Evolutionary conservation across 2,329 filamentous ascomycete genomes (phyloP), one percentile per base, ranked within the genome.

Genomic region (Scorias spongiosa): DNA sequence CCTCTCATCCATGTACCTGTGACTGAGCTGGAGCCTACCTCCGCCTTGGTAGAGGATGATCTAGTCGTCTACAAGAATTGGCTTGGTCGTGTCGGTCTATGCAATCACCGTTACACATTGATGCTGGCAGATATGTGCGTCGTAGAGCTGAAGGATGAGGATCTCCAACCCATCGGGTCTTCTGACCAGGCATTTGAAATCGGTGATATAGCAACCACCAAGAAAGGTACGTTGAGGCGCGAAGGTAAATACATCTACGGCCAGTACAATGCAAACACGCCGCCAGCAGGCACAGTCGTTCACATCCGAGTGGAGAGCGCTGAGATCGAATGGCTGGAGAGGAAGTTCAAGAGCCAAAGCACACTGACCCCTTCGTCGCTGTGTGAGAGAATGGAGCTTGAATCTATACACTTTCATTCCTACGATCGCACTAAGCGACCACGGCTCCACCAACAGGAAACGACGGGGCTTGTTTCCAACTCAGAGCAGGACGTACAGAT

Each of bases 41-140:
- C 55, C 14, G 42, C 46, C 59, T 70, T 40, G 69, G 54, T 62
- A 5, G 67, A 70, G 47, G 71, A 71, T 4, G 70, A 74, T 42
- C 62, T 72, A 29, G 62, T 78, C 17, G 62, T 76, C 10, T 74
- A 71, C 53, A 62, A 68, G 14, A 66, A 72, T 49, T 78, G 74
- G 70, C 54, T 78, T 3, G 76, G 76, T 1, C 58, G 67, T 10
- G 66, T 79, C 4, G 64, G 69, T 42, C 63, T 67, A 2, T 61
- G 71, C 39, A 61, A 65, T 28, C 65, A 71, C 40, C 66, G 71
- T 42, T 62, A 76, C 11, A 63, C 70, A 2, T 48, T 79, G 20
- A 66, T 63, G 37, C 63, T 78, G 10, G 54, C 61, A 6, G 70
- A 78, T 54, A 69, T 68, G 40, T 70, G 65, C 29, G 67, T 77